These are phyloP conservation scores for Tolypocladium inflatum DNA, from an alignment of 2,329 filamentous ascomycete genomes.

Conservation along the genomic window DNA sequence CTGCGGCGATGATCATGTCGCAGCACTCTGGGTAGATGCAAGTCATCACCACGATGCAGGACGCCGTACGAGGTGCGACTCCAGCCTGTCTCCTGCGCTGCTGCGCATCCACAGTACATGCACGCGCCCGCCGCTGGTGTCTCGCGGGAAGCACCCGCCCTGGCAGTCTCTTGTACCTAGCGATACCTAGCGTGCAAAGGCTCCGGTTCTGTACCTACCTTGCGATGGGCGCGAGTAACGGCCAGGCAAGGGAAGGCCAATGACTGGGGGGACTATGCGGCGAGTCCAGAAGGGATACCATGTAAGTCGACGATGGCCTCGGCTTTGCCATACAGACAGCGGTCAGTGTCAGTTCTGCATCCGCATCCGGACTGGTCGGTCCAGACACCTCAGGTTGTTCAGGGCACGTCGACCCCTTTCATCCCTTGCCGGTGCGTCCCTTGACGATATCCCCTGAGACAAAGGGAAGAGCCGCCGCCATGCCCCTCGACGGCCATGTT, in stretches of 20 bases:
- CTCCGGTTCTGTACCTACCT: not conserved
- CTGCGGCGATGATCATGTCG: not conserved
- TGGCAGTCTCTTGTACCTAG: not conserved
- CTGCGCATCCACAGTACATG: not conserved
- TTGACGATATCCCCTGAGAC: not conserved
- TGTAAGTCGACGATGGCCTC: not conserved
- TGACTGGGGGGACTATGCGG: not conserved
- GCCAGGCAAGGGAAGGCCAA: not conserved
- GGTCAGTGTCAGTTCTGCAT: not conserved
- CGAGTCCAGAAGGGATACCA: not conserved
- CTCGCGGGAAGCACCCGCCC: not conserved
- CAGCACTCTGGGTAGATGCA: not conserved
- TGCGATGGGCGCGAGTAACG: not conserved
- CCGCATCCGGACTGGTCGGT: not conserved
- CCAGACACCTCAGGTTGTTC: not conserved
- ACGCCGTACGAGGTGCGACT: not conserved
- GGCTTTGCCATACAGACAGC: not conserved
- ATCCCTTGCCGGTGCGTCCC: not conserved
- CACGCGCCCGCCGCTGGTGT: not conserved
- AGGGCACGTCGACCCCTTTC: not conserved
- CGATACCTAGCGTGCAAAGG: not conserved
- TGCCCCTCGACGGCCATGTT: not conserved
- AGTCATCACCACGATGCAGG: not conserved
- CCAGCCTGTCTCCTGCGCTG: not conserved
- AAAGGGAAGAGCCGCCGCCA: not conserved